Conservation (phyloP, 1,284 basidiomycete species). For the Ustilago vetiveriae region DNA sequence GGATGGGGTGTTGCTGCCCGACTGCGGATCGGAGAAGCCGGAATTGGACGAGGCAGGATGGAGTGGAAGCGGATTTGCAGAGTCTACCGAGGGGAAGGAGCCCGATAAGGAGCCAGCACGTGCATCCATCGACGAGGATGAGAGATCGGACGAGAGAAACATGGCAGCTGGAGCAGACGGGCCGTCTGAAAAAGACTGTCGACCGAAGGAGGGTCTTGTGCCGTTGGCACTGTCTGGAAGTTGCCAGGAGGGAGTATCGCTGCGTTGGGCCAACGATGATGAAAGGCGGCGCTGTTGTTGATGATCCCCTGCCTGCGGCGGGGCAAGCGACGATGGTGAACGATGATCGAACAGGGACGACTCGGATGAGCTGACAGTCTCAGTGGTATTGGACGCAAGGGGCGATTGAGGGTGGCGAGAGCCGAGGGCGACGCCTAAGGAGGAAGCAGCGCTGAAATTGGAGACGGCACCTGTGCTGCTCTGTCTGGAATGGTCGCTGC, state of each 20-base stretch:
- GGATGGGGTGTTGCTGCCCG: conserved; percentile 3
- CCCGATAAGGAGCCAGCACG: conserved; percentile 32
- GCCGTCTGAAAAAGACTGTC: conserved; percentile 51
- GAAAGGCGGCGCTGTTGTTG: conserved; percentile 30
- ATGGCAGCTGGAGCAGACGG: conserved; percentile 13
- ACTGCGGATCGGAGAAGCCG: neutral
- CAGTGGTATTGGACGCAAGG: conserved; percentile 3
- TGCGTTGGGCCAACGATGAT: conserved; percentile 8
- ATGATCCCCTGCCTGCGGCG: conserved; percentile 2
- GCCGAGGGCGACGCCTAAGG: neutral
- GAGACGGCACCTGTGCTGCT: conserved; percentile 25
- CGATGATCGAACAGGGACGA: conserved; percentile 1
- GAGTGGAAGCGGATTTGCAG: conserved; percentile 3
- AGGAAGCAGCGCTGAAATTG: conserved; percentile 14
- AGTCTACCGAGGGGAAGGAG: conserved; percentile 1
- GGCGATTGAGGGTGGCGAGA: conserved; percentile 17
- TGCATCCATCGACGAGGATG: conserved; percentile 11
- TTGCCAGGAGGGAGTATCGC: conserved; percentile 2
- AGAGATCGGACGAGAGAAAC: conserved; percentile 11
- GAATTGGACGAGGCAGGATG: neutral
- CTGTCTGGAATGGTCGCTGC: conserved; percentile 27
- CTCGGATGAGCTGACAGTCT: conserved; percentile 5
- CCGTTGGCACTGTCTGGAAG: conserved; percentile 6
- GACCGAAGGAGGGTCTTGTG: conserved; percentile 35
- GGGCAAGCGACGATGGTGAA: conserved; percentile 10